A percentile compares a stretch with the other conserved stretches of the same genome.
Evolutionary conservation across 2,329 filamentous ascomycete species (phyloP).

Genomic region (Scedosporium minutisporum): DNA sequence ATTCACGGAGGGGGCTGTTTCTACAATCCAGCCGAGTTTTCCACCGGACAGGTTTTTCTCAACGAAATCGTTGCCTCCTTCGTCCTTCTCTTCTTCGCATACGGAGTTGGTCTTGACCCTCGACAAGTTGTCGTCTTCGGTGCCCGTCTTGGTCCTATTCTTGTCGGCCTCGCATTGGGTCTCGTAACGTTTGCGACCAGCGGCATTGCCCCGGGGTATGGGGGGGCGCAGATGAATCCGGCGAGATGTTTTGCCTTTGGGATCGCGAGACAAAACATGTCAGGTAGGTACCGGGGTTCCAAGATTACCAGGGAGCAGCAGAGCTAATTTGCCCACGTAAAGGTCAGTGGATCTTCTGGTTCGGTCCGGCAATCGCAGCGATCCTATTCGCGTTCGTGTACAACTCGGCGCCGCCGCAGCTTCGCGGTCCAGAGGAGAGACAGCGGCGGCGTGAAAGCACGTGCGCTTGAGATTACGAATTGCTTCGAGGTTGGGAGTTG

Average conservation of each 20-base stretch:
- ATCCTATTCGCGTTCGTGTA: constrained; percentile 19
- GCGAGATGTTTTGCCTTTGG: constrained; percentile 34
- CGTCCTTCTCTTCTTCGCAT: constrained; percentile 29
- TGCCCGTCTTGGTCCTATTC: constrained; percentile 34
- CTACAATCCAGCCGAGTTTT: constrained; percentile 23
- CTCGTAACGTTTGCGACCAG: constrained; percentile 25
- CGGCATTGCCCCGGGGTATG: constrained; percentile 28
- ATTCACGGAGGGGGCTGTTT: constrained; percentile 27
- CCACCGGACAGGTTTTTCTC: constrained; percentile 30
- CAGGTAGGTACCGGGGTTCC: constrained; percentile 11
- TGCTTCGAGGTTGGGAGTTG: too few relatives aligned
- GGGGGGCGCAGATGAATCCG: constrained; percentile 33
- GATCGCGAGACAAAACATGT: constrained; percentile 21
- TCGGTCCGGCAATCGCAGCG: constrained; percentile 20
- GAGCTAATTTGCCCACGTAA: neutral
- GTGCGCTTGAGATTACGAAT: neutral
- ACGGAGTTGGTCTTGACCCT: constrained; percentile 44
- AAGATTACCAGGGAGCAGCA: constrained; percentile 6
- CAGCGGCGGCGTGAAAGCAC: neutral
- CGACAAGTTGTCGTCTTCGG: constrained; percentile 38
- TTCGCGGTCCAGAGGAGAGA: constrained; percentile 6
- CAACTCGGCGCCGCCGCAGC: constrained; percentile 20
- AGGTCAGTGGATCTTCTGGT: constrained; percentile 28
- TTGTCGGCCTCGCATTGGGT: constrained; percentile 33
- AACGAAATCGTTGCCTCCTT: constrained; percentile 34